These are phyloP conservation scores for Verticillium klebahnii DNA, from an alignment of 2,329 filamentous ascomycete species.

Conservation along the genomic window DNA sequence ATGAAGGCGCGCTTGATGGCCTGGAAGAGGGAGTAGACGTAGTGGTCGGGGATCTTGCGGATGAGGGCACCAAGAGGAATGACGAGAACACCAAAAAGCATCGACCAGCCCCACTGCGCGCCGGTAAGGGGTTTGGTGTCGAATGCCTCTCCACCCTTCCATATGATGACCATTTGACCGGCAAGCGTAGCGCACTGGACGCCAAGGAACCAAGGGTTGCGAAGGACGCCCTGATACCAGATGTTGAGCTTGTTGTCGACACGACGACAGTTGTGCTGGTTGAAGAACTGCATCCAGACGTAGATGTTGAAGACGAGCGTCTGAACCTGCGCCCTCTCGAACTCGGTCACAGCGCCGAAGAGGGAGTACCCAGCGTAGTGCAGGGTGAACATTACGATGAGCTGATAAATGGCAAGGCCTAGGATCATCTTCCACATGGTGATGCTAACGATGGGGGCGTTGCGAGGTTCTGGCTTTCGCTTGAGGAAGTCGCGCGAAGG, in stretches of 20 bases:
- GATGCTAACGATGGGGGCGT: conserved; percentile 48
- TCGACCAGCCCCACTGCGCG: conserved; percentile 64
- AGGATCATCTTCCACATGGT: conserved; percentile 85
- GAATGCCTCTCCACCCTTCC: conserved; percentile 65
- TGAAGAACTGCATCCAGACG: conserved; percentile 89
- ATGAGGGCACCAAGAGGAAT: conserved; percentile 53
- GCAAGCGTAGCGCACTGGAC: conserved; percentile 64
- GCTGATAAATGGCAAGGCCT: conserved; percentile 68
- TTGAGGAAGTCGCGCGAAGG: conserved; percentile 29
- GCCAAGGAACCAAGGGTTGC: conserved; percentile 72
- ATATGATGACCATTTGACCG: conserved; percentile 68
- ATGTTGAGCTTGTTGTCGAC: conserved; percentile 82
- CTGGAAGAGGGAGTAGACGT: conserved; percentile 23
- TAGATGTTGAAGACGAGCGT: conserved; percentile 83
- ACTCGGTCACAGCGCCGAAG: conserved; percentile 19
- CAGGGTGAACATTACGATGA: conserved; percentile 58
- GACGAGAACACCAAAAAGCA: conserved; percentile 62
- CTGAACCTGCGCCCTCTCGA: conserved; percentile 35
- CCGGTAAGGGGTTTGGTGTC: conserved; percentile 57
- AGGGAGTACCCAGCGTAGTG: conserved; percentile 53
- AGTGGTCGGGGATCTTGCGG: conserved; percentile 37
- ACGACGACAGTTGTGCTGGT: conserved; percentile 75
- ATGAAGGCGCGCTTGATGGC: conserved; percentile 19
- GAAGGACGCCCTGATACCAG: conserved; percentile 65
- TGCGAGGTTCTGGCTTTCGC: conserved; percentile 21